Base-by-base conservation (phyloP, 805 yeast species). In the Candida sakaeoensis region DNA sequence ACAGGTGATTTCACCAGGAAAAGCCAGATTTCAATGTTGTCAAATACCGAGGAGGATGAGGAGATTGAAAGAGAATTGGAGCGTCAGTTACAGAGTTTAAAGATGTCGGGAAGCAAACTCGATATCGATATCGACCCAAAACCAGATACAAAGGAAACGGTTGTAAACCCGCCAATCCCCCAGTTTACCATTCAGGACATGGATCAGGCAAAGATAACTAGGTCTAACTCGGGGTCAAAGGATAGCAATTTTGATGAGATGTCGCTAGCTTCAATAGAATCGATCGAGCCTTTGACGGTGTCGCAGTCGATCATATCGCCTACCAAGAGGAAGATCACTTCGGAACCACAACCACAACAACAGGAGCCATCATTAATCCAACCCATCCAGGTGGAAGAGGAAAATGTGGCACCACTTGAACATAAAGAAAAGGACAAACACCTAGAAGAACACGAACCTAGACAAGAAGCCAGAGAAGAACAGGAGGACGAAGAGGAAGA, bases 1-100 rank as follows among this genome's bases (percentile, higher is more conserved):
- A 50, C 41, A 14, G 66, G 64, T 27, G 60, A 58, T 38, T 21
- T 15, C 3, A 23, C 21, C 4, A 53, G 70, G 41, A 44, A 55
- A 32, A 62, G 70, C 39, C 70, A 61, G 32, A 42, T 65, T 18
- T 67, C 73, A 8, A 68, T 65, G 55, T 65, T 67, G 9, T 14
- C 19, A 14, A 44, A 44, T 30, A 51, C 54, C 33, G 53, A 57
- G 8, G 67, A 63, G 9, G 67, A 61, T 4, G 62, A 51, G 13
- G 70, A 60, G 30, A 57, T 60, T 4, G 70, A 65, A 27, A 42
- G 47, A 32, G 72, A 66, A 40, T 56, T 68, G 43, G 62, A 65
- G 40, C 54, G 65, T 19, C 73, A 68, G 44, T 53, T 68, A 33
- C 60, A 59, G 22, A 46, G 47, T 15, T 55, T 68, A 49, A 68